phyloP scores from a whole-genome alignment of 1,284 basidiomycete species.

The Trichosporon sp. region DNA sequence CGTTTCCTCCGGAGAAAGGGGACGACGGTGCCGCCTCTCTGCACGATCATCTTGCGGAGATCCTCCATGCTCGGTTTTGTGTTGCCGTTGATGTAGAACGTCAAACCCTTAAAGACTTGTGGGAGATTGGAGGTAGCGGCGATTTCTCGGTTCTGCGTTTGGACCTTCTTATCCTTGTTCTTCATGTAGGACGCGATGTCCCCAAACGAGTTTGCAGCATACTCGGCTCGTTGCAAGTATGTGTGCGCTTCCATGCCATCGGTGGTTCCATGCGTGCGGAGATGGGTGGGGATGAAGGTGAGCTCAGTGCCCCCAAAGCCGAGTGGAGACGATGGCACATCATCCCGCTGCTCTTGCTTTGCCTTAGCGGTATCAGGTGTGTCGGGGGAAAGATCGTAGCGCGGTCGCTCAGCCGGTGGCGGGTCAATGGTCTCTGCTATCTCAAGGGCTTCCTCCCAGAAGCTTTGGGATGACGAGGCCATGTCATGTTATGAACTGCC shows the following conservation, averaged over 20 bases:
- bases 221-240: constrained; percentile 58
- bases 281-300: constrained; percentile 14
- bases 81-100: constrained; percentile 89
- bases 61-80: constrained; percentile 86
- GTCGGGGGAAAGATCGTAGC: constrained; percentile 14
- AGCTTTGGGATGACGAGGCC: constrained; percentile 18
- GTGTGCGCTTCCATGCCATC: constrained; percentile 30
- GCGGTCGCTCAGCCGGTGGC: background rate
- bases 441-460: constrained; percentile 17
- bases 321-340: background rate
- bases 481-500: constrained; percentile 14
- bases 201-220: constrained; percentile 78
- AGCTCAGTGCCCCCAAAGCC: constrained; percentile 5
- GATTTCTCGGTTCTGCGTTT: constrained; percentile 76
- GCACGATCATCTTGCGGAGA: constrained; percentile 74
- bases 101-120: constrained; percentile 70
- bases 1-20: constrained; percentile 57
- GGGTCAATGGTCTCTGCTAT: constrained; percentile 1
- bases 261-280: background rate
- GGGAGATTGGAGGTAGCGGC: constrained; percentile 55
- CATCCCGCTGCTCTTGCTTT: background rate
- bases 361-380: background rate
- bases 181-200: constrained; percentile 83
- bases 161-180: constrained; percentile 85
- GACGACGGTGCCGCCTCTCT: constrained; percentile 80